Percentiles rank a stretch among this genome's conserved stretches.
Evolutionary conservation across 495 filamentous ascomycete genomes (phyloP).

Genomic region (Penicillium bialowiezense): DNA sequence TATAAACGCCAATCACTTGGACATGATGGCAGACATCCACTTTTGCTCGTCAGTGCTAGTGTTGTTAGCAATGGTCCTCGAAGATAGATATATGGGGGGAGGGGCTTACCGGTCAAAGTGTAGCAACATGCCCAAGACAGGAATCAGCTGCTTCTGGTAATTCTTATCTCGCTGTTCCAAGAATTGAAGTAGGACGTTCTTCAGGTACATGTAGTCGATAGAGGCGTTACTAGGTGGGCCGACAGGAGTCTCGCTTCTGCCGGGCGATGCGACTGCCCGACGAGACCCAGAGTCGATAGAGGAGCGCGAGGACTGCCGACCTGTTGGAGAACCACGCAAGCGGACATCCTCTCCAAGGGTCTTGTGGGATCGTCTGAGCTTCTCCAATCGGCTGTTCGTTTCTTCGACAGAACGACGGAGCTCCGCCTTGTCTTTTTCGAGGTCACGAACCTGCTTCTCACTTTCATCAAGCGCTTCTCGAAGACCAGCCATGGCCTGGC

Average conservation of each 20-base stretch:
- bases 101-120: constrained; percentile 80
- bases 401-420: constrained; percentile 76
- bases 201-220: constrained; percentile 83
- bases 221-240: constrained; percentile 21
- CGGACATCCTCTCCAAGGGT: constrained; percentile 43
- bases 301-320: constrained; percentile 55
- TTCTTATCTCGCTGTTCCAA: constrained; percentile 92
- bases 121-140: constrained; percentile 84
- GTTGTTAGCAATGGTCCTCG: constrained; percentile 5
- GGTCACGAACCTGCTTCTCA: constrained; percentile 75
- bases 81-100: not conserved
- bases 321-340: constrained; percentile 38
- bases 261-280: constrained; percentile 36
- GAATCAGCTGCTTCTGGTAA: constrained; percentile 84
- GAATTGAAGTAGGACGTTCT: constrained; percentile 93
- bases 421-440: constrained; percentile 77
- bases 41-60: constrained; percentile 79
- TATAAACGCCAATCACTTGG: constrained; percentile 32
- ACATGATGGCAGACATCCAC: constrained; percentile 77
- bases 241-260: constrained; percentile 37
- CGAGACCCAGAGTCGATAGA: constrained; percentile 64
- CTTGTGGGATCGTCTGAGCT: constrained; percentile 70
- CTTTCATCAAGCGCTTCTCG: constrained; percentile 80
- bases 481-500: constrained; percentile 73
- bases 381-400: constrained; percentile 70